Evolutionary conservation across 2,329 filamentous ascomycete genomes (phyloP).

Genomic region (Lecanoromycetidae sp.): DNA sequence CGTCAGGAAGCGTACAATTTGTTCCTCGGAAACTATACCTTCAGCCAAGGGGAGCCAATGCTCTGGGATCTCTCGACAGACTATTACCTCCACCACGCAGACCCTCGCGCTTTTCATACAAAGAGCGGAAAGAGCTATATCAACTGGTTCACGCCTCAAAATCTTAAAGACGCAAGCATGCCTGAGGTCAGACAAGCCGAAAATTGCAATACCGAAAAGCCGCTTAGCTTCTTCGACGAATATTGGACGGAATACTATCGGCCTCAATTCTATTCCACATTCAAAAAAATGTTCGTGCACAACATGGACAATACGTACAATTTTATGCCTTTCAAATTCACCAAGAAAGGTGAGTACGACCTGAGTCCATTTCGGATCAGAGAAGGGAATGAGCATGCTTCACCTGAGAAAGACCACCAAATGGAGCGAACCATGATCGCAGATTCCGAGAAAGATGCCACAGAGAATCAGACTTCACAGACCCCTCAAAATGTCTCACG

Average conservation of each 20-base stretch:
- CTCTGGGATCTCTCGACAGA: slow-evolving; percentile 92
- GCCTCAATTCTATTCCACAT: slow-evolving; percentile 73
- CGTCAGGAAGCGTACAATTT: slow-evolving; percentile 96
- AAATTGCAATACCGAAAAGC: slow-evolving; percentile 29
- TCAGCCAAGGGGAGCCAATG: slow-evolving; percentile 77
- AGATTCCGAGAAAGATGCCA: slow-evolving; percentile 35
- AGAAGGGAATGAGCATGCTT: slow-evolving; percentile 42
- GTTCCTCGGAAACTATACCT: slow-evolving; percentile 93
- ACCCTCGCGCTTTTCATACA: slow-evolving; percentile 62
- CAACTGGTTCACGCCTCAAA: slow-evolving; percentile 68
- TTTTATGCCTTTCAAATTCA: slow-evolving; percentile 64
- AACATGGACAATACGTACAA: slow-evolving; percentile 83
- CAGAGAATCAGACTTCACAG: background rate
- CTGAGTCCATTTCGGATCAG: slow-evolving; percentile 80
- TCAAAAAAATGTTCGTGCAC: slow-evolving; percentile 83
- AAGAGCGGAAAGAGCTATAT: slow-evolving; percentile 62
- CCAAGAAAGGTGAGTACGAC: slow-evolving; percentile 63
- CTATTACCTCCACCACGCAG: slow-evolving; percentile 86
- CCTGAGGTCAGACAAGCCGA: slow-evolving; percentile 36
- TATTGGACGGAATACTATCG: slow-evolving; percentile 98
- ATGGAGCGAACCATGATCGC: slow-evolving; percentile 60
- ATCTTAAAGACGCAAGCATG: slow-evolving; percentile 52
- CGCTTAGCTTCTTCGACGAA: slow-evolving; percentile 62
- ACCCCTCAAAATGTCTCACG: slow-evolving; percentile 13
- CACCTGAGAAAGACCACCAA: slow-evolving; percentile 45